Base-by-base conservation (phyloP, 179 eudicot species). In the Heliamphora pulchella region DNA sequence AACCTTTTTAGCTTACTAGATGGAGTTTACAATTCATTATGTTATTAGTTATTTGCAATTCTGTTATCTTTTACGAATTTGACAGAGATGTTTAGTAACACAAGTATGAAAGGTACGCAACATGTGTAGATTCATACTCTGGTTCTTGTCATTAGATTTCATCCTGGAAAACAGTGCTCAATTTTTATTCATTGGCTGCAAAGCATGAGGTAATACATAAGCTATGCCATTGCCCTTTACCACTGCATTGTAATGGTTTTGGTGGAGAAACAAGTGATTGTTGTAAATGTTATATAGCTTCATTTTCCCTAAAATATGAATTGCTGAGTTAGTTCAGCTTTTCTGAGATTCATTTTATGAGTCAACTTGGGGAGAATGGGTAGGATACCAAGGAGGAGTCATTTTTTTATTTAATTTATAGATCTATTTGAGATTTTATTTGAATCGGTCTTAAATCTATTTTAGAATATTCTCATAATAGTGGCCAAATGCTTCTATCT, bases 401-500 rank as follows among this genome's bases (percentile, higher is more conserved):
- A 31, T 31, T n/a, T 31, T 66, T 10, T 11, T 13, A 66, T 47
- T 50, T 17, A 15, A 46, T 46, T 18, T 70, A 70, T 15, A 6
- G 51, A 18, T 44, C 18, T 70, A n/a, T 54, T 47, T 70, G 3
- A 15, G 54, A 70, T 70, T 70, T 72, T 59, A 48, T 43, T 58
- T 75, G 59, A 17, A 41, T 53, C 31, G 3, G 54, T 54, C 63
- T 54, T 1, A 22, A 17, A 22, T 22, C 6, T 22, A 9, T 55
- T 44, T 47, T 10, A 57, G 48, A 5, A 55, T 47, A 72, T 71
- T n/a, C 22, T 44, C 7, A 50, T 71, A 47, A 61, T 48, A 3
- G 66, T 80, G 14, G 41, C n/a, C 18, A 83, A 9, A 66, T 20
- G 54, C 69, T n/a, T 66, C 78, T 54, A 44, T 80, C 15, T 84